phyloP scores from a whole-genome alignment of 495 filamentous ascomycete genomes.

The Podospora pseudopauciseta region DNA sequence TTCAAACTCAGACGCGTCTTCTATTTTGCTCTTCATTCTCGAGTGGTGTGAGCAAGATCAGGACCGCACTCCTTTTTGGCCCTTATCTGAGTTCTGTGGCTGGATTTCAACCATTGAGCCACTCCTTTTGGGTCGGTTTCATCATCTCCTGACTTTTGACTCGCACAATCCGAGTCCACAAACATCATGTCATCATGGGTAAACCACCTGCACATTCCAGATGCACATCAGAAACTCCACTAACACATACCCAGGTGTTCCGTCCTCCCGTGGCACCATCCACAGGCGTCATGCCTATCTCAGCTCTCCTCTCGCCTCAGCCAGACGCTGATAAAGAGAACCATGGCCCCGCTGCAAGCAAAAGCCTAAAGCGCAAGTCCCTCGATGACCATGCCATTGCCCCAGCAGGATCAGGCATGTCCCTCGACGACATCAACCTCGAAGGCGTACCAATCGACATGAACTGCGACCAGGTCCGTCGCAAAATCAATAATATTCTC shows the following conservation, averaged over 20 bases:
- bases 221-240: background rate
- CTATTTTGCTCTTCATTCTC: background rate
- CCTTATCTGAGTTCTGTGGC: background rate
- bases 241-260: background rate
- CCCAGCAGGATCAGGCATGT: constrained; percentile 6
- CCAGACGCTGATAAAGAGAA: background rate
- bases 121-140: background rate
- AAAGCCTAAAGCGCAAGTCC: constrained; percentile 33
- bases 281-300: background rate
- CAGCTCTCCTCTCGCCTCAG: background rate
- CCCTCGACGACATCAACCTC: constrained; percentile 24
- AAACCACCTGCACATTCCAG: background rate
- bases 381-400: constrained; percentile 23
- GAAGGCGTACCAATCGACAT: constrained; percentile 23
- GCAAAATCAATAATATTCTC: constrained; percentile 43
- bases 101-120: background rate
- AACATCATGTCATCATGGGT: background rate
- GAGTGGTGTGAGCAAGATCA: background rate
- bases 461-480: constrained; percentile 41
- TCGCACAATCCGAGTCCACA: background rate
- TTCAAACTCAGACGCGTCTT: background rate
- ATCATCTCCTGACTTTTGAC: background rate
- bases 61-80: background rate
- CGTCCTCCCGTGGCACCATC: background rate
- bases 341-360: constrained; percentile 12